Conservation (phyloP, 2,329 filamentous ascomycete species). For the Alternaria solani region DNA sequence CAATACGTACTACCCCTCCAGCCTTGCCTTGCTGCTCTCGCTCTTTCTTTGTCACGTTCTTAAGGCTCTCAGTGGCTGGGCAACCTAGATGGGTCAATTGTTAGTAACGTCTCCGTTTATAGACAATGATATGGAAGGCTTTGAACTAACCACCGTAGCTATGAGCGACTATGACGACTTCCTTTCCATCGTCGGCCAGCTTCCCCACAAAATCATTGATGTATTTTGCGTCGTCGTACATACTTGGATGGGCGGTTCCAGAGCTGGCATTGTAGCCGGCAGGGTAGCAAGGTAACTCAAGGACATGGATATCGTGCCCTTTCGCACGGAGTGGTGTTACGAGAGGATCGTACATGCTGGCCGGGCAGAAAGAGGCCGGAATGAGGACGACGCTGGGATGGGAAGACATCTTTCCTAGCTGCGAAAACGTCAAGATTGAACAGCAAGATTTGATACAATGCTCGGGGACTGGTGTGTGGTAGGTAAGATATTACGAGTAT, state of each 20-base stretch:
- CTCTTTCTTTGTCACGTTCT: constrained; percentile 40
- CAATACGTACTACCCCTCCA: constrained; percentile 41
- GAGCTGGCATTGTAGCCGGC: constrained; percentile 12
- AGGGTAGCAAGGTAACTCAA: constrained; percentile 26
- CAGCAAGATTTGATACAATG: neutral
- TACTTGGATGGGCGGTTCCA: constrained; percentile 19
- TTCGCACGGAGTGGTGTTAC: constrained; percentile 14
- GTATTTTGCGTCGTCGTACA: constrained; percentile 43
- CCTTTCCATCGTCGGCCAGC: constrained; percentile 43
- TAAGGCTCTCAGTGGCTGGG: constrained; percentile 37
- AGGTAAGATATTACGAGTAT: too few relatives aligned
- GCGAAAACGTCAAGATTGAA: neutral
- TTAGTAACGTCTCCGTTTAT: neutral
- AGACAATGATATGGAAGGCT: neutral
- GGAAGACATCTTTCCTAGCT: constrained; percentile 10
- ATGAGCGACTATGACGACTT: constrained; percentile 50
- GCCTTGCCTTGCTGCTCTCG: constrained; percentile 36
- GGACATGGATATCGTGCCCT: constrained; percentile 25
- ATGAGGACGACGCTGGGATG: constrained; percentile 34
- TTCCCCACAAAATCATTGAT: constrained; percentile 33
- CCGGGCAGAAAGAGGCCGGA: constrained; percentile 35
- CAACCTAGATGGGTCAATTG: constrained; percentile 12
- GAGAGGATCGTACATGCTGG: constrained; percentile 26
- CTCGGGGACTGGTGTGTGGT: neutral
- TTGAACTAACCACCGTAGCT: constrained; percentile 47